Conservation (phyloP, 1,284 basidiomycete species). For the Cutaneotrichosporon curvatum region DNA sequence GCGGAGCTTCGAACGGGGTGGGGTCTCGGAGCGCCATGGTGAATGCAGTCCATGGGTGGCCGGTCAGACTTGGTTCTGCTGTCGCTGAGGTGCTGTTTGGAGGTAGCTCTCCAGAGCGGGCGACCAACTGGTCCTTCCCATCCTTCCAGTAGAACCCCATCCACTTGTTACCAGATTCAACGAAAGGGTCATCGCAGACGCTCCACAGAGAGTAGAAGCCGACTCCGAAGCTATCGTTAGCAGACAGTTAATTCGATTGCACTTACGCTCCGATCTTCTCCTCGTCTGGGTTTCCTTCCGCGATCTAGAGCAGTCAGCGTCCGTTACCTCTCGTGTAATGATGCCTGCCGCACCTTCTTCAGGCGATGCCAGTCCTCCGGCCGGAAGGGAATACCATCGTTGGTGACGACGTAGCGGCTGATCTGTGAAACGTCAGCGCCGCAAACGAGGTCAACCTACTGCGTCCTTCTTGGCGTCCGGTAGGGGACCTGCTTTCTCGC, state of each 20-base stretch:
- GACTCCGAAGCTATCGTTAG: conserved; percentile 43
- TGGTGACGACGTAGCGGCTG: conserved; percentile 58
- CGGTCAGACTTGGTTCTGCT: conserved; percentile 29
- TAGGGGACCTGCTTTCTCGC: conserved; percentile 22
- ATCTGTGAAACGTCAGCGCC: conserved; percentile 23
- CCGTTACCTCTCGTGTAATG: not conserved
- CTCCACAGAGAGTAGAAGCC: conserved; percentile 52
- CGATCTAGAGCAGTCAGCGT: conserved; percentile 28
- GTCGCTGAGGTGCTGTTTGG: conserved; percentile 34
- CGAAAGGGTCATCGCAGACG: conserved; percentile 74
- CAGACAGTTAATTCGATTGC: too few relatives aligned
- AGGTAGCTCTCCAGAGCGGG: conserved; percentile 64
- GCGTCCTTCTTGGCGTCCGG: conserved; percentile 58
- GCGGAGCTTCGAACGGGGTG: conserved; percentile 66
- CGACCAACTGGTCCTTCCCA: conserved; percentile 74
- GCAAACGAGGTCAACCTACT: conserved; percentile 37
- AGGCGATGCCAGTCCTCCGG: conserved; percentile 76
- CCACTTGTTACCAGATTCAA: conserved; percentile 79
- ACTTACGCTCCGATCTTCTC: conserved; percentile 48
- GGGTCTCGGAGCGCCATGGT: conserved; percentile 83
- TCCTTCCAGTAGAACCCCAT: conserved; percentile 99
- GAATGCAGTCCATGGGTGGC: conserved; percentile 74
- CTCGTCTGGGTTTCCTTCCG: conserved; percentile 52
- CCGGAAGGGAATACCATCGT: conserved; percentile 74
- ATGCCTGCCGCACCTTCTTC: conserved; percentile 54